These are phyloP conservation scores for Rutstroemia sydowiana DNA, from an alignment of 2,329 filamentous ascomycete species.

Conservation along the genomic window DNA sequence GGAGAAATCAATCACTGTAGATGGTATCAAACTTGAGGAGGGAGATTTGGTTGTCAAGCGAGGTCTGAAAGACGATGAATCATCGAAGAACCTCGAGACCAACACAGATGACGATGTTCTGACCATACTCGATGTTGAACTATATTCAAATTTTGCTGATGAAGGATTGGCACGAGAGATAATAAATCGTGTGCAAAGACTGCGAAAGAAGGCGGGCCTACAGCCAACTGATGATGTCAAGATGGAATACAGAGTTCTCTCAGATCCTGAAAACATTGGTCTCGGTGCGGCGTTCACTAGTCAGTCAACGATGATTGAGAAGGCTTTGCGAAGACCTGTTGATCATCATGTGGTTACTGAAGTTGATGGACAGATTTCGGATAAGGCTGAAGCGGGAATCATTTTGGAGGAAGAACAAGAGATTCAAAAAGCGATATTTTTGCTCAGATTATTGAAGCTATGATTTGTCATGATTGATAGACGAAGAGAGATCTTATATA, in stretches of 20 bases:
- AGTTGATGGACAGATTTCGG: slow-evolving; percentile 46
- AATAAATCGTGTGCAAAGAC: slow-evolving; percentile 82
- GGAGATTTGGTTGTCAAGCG: slow-evolving; percentile 80
- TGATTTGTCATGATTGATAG: slow-evolving; percentile 33
- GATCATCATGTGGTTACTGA: slow-evolving; percentile 59
- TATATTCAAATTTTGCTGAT: slow-evolving; percentile 78
- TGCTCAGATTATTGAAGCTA: slow-evolving; percentile 68
- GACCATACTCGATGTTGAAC: slow-evolving; percentile 76
- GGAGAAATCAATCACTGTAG: slow-evolving; percentile 69
- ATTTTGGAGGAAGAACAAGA: slow-evolving; percentile 82
- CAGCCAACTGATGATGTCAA: slow-evolving; percentile 88
- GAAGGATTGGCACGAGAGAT: slow-evolving; percentile 89
- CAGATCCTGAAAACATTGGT: slow-evolving; percentile 71
- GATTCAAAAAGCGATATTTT: slow-evolving; percentile 73
- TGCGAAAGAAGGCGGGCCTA: slow-evolving; percentile 89
- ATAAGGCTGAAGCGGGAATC: slow-evolving; percentile 45
- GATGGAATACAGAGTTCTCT: slow-evolving; percentile 83
- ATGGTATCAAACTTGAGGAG: slow-evolving; percentile 74
- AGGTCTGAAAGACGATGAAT: slow-evolving; percentile 64
- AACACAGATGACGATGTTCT: slow-evolving; percentile 87
- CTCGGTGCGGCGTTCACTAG: slow-evolving; percentile 62
- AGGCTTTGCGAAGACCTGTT: slow-evolving; percentile 68
- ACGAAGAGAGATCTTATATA: background rate
- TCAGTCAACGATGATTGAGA: slow-evolving; percentile 64
- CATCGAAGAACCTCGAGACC: slow-evolving; percentile 69